Conservation (phyloP, 345 rosid species). For the Euclidium syriacum region DNA sequence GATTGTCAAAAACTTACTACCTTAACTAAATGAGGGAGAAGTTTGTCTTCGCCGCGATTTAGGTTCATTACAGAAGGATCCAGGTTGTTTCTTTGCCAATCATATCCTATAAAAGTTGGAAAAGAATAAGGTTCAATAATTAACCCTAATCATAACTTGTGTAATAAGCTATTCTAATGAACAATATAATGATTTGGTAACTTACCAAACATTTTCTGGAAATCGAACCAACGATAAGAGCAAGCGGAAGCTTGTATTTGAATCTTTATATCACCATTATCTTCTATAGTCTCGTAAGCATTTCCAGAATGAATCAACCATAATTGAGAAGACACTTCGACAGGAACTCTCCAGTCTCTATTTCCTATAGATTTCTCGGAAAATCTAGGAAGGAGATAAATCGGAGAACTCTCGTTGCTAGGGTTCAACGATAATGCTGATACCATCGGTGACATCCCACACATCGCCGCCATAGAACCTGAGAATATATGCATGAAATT, state of each 20-base stretch:
- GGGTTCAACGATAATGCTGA: slow-evolving; percentile 80
- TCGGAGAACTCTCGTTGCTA: slow-evolving; percentile 60
- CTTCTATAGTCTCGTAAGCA: slow-evolving; percentile 51
- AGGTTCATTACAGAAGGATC: slow-evolving; percentile 79
- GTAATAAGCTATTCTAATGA: neutral
- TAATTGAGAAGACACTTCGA: slow-evolving; percentile 62
- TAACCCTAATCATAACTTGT: neutral
- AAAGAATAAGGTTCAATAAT: neutral
- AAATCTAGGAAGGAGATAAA: slow-evolving; percentile 78
- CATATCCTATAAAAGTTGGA: slow-evolving; percentile 43
- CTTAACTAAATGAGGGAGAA: slow-evolving; percentile 69
- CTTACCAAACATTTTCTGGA: slow-evolving; percentile 71
- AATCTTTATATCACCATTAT: slow-evolving; percentile 44
- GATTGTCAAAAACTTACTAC: slow-evolving; percentile 14
- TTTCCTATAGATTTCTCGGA: slow-evolving; percentile 16
- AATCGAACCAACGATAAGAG: slow-evolving; percentile 87
- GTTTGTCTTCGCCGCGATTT: slow-evolving; percentile 27
- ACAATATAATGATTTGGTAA: neutral
- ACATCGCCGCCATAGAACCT: slow-evolving; percentile 76
- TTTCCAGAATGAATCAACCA: slow-evolving; percentile 81
- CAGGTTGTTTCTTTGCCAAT: slow-evolving; percentile 67
- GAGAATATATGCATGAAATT: neutral
- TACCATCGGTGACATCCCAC: slow-evolving; percentile 85
- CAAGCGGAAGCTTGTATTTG: slow-evolving; percentile 59
- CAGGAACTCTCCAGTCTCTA: slow-evolving; percentile 73